These are phyloP conservation scores for Papiliotrema laurentii DNA, from an alignment of 1,284 basidiomycete species.

Conservation along the genomic window DNA sequence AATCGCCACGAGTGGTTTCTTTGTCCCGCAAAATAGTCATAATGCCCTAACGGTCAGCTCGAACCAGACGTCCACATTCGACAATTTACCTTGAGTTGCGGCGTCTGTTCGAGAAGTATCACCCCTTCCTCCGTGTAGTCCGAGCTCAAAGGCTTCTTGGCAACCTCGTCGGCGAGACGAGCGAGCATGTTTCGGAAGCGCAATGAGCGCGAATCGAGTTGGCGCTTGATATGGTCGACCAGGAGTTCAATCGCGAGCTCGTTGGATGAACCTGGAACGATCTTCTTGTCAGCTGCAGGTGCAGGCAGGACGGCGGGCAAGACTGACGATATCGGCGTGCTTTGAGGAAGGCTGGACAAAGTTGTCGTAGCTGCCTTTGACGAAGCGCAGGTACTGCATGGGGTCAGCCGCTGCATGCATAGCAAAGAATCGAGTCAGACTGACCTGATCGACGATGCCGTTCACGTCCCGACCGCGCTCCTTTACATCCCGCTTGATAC, in stretches of 20 bases:
- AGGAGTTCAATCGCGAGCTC: conserved; percentile 82
- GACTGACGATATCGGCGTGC: conserved; percentile 76
- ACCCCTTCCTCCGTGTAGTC: conserved; percentile 19
- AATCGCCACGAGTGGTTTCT: conserved; percentile 70
- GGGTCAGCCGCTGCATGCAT: conserved; percentile 2
- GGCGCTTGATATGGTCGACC: conserved; percentile 79
- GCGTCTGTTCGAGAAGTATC: conserved; percentile 69
- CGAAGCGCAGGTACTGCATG: conserved; percentile 73
- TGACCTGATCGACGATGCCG: conserved; percentile 77
- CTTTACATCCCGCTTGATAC: conserved; percentile 79
- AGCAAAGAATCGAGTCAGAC: neutral
- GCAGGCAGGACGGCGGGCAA: neutral
- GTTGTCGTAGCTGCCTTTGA: conserved; percentile 90
- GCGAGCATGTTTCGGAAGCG: conserved; percentile 67
- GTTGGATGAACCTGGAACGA: conserved; percentile 85
- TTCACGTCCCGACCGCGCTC: conserved; percentile 82
- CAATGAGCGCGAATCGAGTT: conserved; percentile 71
- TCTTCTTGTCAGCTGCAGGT: conserved; percentile 52
- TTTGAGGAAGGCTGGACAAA: conserved; percentile 86
- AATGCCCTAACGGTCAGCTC: conserved; percentile 60
- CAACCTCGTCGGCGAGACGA: conserved; percentile 20
- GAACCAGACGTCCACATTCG: neutral
- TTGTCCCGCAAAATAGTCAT: conserved; percentile 77
- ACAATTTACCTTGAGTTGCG: conserved; percentile 65
- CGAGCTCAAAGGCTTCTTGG: neutral